Evolutionary conservation across 2,329 filamentous ascomycete genomes (phyloP).

Genomic region (Sclerotinia nivalis): DNA sequence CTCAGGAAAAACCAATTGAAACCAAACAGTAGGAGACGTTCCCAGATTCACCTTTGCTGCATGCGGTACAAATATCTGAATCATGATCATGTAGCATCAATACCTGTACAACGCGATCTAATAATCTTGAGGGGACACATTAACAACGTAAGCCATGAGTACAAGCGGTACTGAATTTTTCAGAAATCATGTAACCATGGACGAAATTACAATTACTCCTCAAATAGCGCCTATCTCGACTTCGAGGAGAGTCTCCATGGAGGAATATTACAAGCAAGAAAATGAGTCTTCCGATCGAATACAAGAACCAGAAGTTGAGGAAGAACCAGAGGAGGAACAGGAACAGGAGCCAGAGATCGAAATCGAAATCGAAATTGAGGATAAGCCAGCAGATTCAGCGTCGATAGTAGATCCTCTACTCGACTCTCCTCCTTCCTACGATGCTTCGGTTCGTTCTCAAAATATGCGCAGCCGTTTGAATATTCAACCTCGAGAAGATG

Average conservation of each 20-base stretch:
- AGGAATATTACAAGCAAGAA: constrained; percentile 14
- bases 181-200: constrained; percentile 23
- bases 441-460: constrained; percentile 27
- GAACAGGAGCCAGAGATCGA: neutral
- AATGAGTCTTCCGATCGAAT: constrained; percentile 18
- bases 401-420: neutral
- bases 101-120: constrained; percentile 4
- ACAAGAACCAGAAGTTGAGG: constrained; percentile 7
- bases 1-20: constrained; percentile 2
- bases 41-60: constrained; percentile 10
- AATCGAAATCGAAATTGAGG: neutral
- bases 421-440: constrained; percentile 33
- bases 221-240: constrained; percentile 9
- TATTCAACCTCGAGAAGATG: constrained; percentile 43
- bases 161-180: neutral
- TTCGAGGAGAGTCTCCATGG: constrained; percentile 14
- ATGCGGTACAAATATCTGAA: constrained; percentile 11
- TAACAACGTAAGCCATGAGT: constrained; percentile 13
- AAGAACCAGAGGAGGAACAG: constrained; percentile 11
- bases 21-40: constrained; percentile 15
- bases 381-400: neutral
- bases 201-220: constrained; percentile 4
- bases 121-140: constrained; percentile 5
- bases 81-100: constrained; percentile 12
- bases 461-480: constrained; percentile 32